Evolutionary conservation across 129 eudicot species (phyloP).

Genomic region (Flaveria robusta): DNA sequence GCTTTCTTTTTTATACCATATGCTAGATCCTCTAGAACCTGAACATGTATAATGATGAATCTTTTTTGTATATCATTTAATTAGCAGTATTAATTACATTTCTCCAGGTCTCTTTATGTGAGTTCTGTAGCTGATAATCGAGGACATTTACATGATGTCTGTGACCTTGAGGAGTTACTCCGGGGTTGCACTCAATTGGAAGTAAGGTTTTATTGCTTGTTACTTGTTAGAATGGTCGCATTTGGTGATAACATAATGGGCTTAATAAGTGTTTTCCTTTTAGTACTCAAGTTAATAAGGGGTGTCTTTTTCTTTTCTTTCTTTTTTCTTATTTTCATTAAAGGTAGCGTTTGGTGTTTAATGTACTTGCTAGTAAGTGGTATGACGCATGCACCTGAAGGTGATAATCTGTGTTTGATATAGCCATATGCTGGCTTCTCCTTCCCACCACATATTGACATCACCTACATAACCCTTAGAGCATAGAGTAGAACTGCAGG

Average conservation of each 20-base stretch:
- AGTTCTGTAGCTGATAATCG: constrained; percentile 90
- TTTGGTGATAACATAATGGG: constrained; percentile 22
- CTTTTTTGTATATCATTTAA: constrained; percentile 25
- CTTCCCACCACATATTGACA: constrained; percentile 9
- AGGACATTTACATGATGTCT: constrained; percentile 77
- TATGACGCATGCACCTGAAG: not conserved
- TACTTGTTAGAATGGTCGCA: constrained; percentile 22
- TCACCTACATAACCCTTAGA: no score
- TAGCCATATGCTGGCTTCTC: constrained; percentile 23
- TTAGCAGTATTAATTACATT: constrained; percentile 41
- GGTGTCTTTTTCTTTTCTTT: constrained; percentile 5
- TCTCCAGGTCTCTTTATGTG: constrained; percentile 88
- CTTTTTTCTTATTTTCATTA: not conserved
- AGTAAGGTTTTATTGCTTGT: constrained; percentile 62
- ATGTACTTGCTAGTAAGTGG: constrained; percentile 14
- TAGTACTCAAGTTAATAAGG: not conserved
- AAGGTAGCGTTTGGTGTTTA: constrained; percentile 10
- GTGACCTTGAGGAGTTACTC: constrained; percentile 94
- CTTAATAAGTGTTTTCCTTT: constrained; percentile 18
- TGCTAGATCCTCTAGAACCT: constrained; percentile 32
- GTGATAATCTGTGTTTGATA: constrained; percentile 4
- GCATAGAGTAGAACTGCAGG: no score
- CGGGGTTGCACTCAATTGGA: constrained; percentile 93
- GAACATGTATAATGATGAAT: constrained; percentile 12
- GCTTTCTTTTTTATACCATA: constrained; percentile 10